phyloP scores from a whole-genome alignment of 2,329 filamentous ascomycete genomes.

The Phaeophleospora eucalypticola region DNA sequence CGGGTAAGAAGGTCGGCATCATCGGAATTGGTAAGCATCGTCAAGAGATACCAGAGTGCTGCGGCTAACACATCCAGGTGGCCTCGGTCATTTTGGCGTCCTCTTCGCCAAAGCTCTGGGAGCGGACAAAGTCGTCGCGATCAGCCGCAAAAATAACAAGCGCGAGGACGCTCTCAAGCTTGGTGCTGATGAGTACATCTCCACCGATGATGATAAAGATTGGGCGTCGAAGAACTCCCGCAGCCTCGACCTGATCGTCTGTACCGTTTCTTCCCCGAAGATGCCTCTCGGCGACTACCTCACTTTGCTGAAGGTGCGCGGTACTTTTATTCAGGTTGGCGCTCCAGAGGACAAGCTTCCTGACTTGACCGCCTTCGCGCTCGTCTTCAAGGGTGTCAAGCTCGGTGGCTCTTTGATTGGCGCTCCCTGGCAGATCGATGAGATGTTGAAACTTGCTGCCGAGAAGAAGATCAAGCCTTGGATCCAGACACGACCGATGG shows the following conservation, averaged over 20 bases:
- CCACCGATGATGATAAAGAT: conserved; percentile 54
- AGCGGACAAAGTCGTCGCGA: conserved; percentile 61
- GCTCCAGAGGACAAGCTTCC: conserved; percentile 56
- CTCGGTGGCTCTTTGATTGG: conserved; percentile 48
- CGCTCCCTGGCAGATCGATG: conserved; percentile 53
- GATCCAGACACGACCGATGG: conserved; percentile 59
- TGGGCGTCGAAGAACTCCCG: conserved; percentile 55
- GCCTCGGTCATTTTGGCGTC: conserved; percentile 64
- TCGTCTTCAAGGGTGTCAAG: conserved; percentile 54
- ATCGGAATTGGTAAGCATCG: conserved; percentile 57
- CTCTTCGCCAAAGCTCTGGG: conserved; percentile 68
- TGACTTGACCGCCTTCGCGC: conserved; percentile 52
- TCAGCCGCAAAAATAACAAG: conserved; percentile 59
- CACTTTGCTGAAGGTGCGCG: conserved; percentile 54
- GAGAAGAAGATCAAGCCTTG: conserved; percentile 56
- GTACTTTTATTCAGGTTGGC: conserved; percentile 63
- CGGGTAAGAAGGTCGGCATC: conserved; percentile 67
- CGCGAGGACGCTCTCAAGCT: conserved; percentile 57
- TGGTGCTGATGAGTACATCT: conserved; percentile 57
- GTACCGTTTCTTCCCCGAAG: conserved; percentile 53
- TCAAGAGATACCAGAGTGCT: neutral
- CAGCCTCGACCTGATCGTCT: conserved; percentile 57
- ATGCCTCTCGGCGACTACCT: conserved; percentile 64
- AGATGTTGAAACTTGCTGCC: conserved; percentile 58
- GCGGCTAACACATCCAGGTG: conserved; percentile 36